Percentiles rank a stretch among this genome's conserved stretches.
phyloP scores from a whole-genome alignment of 1,139 yeast genomes.

The Geotrichum cucujoidarum region DNA sequence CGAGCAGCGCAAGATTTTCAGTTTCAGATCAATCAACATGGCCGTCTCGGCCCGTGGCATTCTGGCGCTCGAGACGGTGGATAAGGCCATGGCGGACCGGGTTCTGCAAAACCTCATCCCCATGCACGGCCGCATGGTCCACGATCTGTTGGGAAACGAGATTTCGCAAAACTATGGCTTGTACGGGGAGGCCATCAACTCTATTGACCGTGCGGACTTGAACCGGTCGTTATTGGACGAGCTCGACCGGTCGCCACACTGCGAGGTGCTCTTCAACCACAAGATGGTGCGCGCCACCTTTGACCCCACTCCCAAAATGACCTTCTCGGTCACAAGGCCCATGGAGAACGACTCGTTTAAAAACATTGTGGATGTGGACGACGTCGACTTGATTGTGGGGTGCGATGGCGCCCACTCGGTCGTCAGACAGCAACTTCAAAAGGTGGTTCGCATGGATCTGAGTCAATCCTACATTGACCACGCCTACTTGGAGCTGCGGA shows the following conservation, averaged over 20 bases:
- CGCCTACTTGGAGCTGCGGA: slow-evolving; percentile 73
- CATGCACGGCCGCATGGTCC: slow-evolving; percentile 88
- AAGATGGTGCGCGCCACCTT: slow-evolving; percentile 43
- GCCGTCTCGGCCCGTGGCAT: slow-evolving; percentile 87
- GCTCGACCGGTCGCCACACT: slow-evolving; percentile 43
- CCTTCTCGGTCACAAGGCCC: slow-evolving; percentile 17
- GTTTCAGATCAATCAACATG: slow-evolving; percentile 61
- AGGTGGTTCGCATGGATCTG: slow-evolving; percentile 59
- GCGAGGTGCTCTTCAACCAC: slow-evolving; percentile 52
- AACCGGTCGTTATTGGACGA: slow-evolving; percentile 64
- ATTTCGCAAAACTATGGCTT: slow-evolving; percentile 73
- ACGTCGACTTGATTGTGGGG: slow-evolving; percentile 63
- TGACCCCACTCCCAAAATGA: slow-evolving; percentile 13
- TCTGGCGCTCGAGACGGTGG: slow-evolving; percentile 59
- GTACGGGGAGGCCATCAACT: slow-evolving; percentile 79
- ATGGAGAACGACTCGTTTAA: slow-evolving; percentile 12
- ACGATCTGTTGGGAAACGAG: slow-evolving; percentile 58
- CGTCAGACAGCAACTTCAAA: slow-evolving; percentile 65
- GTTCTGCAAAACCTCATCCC: slow-evolving; percentile 65
- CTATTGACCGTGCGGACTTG: slow-evolving; percentile 71
- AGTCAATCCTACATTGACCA: slow-evolving; percentile 77
- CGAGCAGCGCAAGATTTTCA: slow-evolving; percentile 27
- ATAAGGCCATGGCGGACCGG: slow-evolving; percentile 50
- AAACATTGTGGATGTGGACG: slow-evolving; percentile 24
- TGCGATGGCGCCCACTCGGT: slow-evolving; percentile 85